Percentiles rank a stretch among this genome's conserved stretches.
These are phyloP conservation scores for Chaetoceros tenuissimus DNA, from an alignment of 108 stramenopile species.

Conservation along the genomic window DNA sequence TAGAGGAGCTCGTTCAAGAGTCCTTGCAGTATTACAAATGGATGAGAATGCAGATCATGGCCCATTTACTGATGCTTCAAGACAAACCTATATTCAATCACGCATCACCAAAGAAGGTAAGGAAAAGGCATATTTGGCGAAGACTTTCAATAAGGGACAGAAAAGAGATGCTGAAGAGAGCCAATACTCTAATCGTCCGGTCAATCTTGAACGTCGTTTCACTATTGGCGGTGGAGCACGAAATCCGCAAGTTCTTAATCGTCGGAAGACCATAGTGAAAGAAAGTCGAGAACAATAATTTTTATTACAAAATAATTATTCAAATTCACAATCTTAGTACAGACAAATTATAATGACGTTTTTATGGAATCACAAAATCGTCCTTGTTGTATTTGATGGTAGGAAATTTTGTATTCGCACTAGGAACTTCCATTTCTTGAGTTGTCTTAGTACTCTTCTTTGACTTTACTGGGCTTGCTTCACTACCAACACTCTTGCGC, in stretches of 20 bases:
- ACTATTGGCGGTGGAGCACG: conserved; percentile 31
- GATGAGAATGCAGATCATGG: conserved; percentile 31
- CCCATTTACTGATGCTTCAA: conserved; percentile 25
- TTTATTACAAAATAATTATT: neutral
- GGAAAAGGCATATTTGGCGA: conserved; percentile 10
- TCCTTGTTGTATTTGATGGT: conserved; percentile 1
- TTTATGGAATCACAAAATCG: neutral
- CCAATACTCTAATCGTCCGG: conserved; percentile 9
- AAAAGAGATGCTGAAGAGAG: conserved; percentile 11
- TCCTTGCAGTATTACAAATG: conserved; percentile 41
- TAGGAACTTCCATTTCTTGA: neutral
- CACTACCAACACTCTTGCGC: conserved; percentile 10
- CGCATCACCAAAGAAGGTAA: neutral
- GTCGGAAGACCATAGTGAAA: conserved; percentile 34
- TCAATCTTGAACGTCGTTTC: conserved; percentile 13
- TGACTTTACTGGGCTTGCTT: neutral
- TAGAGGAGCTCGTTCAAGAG: conserved; percentile 43
- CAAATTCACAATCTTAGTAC: too few relatives aligned
- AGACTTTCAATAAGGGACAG: conserved; percentile 14
- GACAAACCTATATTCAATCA: conserved; percentile 23
- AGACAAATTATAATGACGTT: neutral
- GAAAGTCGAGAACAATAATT: conserved; percentile 33
- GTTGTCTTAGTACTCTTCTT: neutral
- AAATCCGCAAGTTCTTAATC: conserved; percentile 25
- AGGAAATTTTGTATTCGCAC: neutral